Base-by-base conservation (phyloP, 2,329 filamentous ascomycete genomes). In the Nothophoma quercina region DNA sequence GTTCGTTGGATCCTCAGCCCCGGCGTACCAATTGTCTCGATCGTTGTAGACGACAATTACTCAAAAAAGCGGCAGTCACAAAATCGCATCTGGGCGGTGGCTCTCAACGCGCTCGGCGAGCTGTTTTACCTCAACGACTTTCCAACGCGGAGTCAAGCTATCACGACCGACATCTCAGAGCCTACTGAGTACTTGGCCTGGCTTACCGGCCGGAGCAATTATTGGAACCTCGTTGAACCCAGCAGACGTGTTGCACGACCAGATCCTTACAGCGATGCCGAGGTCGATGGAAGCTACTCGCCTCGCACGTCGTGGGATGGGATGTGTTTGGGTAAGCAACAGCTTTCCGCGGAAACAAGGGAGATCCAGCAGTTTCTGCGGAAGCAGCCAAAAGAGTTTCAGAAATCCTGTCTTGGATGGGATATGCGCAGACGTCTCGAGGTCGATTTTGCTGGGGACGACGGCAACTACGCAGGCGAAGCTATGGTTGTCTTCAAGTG, bases 81-180 rank as follows among this genome's bases (percentile, higher is more conserved):
- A 41, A 84, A 85, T 10, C 87, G 93, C 22, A 84, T 95, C 10
- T 98, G 92, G 91, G 91, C 90, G n/a, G 88, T 93, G 33, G 90
- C 86, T n/a, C 76, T 99, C 44, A 99, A 99, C 70, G 93, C 95
- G 0, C 79, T 99, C 7, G 95, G 95, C 1, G 95, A 99, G 72
- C 79, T 96, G 0, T 98, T 88, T 72, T 96, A 93, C 63, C 79
- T 98, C 1, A 88, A 84, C 1, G 86, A 90, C 40, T 81, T 88
- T 6, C 91, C 91, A 0, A 80, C 74, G 21, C 80, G 81, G 28
- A 78, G 82, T 16, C 78, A 83, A 7, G 63, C 79, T 4, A 77
- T 79, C 25, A 80, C 81, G 49, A 73, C 74, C 28, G 71, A 76
- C 2, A 66, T 68, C 12, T 79, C 87, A 28, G 82, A 88, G 49